A percentile compares a stretch with the other conserved stretches of the same genome.
Evolutionary conservation across 306 rosid species (phyloP).

Genomic region (Ziziphus jujuba): DNA sequence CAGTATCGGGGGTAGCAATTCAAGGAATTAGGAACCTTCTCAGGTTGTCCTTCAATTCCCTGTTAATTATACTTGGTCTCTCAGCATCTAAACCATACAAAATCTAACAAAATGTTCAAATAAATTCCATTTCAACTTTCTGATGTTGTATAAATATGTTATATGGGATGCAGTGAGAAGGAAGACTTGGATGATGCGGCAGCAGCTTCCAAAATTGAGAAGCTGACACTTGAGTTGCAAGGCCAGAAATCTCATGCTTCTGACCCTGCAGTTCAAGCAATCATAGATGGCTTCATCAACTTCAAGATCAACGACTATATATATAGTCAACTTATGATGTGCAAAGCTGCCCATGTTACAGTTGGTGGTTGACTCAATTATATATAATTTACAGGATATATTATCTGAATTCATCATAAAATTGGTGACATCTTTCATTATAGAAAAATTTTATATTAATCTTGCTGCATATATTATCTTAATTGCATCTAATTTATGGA

Average conservation of each 20-base stretch:
- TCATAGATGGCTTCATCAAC: constrained; percentile 38
- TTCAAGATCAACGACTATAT: constrained; percentile 34
- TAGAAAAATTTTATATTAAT: too few relatives aligned
- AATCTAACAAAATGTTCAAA: too few relatives aligned
- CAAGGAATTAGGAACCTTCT: constrained; percentile 45
- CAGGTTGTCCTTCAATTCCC: constrained; percentile 31
- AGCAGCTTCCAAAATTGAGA: constrained; percentile 38
- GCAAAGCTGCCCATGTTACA: too few relatives aligned
- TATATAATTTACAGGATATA: too few relatives aligned
- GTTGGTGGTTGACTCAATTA: too few relatives aligned
- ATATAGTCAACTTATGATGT: too few relatives aligned
- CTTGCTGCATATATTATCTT: too few relatives aligned
- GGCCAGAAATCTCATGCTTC: background rate
- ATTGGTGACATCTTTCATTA: too few relatives aligned
- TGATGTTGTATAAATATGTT: background rate
- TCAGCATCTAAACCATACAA: too few relatives aligned
- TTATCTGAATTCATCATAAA: too few relatives aligned
- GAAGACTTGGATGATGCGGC: constrained; percentile 33
- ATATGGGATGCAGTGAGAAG: constrained; percentile 38
- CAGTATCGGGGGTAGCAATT: constrained; percentile 37
- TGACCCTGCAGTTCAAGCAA: constrained; percentile 26
- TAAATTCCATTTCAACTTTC: too few relatives aligned
- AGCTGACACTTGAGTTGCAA: constrained; percentile 33
- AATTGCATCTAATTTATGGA: too few relatives aligned
- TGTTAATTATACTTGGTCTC: background rate